Conservation (phyloP, 805 yeast species). For the Starmerella stellata region DNA sequence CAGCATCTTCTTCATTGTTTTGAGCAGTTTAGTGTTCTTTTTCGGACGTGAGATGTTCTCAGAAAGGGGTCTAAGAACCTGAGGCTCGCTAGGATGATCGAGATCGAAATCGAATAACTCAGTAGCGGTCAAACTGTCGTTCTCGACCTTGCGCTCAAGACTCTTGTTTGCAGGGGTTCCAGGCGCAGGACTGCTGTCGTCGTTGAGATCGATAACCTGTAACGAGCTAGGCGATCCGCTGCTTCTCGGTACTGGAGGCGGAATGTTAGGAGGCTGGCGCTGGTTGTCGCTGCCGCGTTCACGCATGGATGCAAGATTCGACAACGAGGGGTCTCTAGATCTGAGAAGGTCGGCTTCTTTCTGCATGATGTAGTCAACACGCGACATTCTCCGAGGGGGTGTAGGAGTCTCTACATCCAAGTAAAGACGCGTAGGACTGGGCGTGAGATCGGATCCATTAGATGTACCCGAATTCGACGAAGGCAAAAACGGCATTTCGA, state of each 20-base stretch:
- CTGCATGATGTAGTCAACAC: background rate
- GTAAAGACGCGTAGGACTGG: constrained; percentile 1
- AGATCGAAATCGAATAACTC: background rate
- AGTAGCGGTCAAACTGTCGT: too few relatives aligned
- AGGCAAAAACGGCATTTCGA: too few relatives aligned
- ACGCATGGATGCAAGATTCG: background rate
- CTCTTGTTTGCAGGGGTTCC: too few relatives aligned
- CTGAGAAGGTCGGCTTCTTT: background rate
- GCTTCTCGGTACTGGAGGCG: background rate
- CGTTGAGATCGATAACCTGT: background rate
- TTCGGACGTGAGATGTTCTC: background rate
- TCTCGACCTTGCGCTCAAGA: too few relatives aligned
- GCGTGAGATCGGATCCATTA: background rate
- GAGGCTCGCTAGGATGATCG: background rate
- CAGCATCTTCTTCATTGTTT: background rate
- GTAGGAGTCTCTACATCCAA: background rate
- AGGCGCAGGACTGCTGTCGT: too few relatives aligned
- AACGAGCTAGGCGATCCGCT: background rate
- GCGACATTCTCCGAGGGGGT: background rate
- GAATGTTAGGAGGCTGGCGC: constrained; percentile 1
- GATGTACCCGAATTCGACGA: background rate
- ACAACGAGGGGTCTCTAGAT: background rate
- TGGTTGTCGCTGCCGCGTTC: background rate
- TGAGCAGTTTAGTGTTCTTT: background rate
- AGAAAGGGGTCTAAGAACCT: background rate